Base-by-base conservation (phyloP, 352 stramenopile genomes). In the Thalassiosira livingstoniorum region DNA sequence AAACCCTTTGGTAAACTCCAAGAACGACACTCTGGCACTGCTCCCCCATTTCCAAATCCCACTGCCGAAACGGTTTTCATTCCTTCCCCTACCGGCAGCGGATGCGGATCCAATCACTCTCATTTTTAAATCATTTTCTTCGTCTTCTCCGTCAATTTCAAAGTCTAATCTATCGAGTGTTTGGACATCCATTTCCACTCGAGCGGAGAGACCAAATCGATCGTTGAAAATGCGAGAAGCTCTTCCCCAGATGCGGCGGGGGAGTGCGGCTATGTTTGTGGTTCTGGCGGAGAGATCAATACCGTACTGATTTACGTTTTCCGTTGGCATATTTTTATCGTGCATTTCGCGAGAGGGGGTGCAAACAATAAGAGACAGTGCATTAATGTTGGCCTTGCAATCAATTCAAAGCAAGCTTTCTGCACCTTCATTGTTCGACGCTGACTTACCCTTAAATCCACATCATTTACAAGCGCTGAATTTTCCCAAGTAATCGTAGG, bases 1-100 rank as follows among this genome's bases (percentile, higher is more conserved):
- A 57, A 93, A 81, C 11, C 87, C 87, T 76, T 95, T 95, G 67
- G 87, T 93, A 29, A 88, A 88, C 77, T 92, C 83, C n/a, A 93
- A 61, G 35, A 54, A 78, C 18, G 82, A 58, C 27, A 73, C 27
- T 27, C 64, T 73, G 13, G 90, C 78, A 71, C 21, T 75, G 63
- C 72, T 80, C 54, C 76, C 79, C 62, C 58, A 29, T 18, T 27
- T 27, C 15, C 62, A 0, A 42, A n/a, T n/a, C 23, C 42, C 39
- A 34, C 31, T 39, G 4, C 62, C 62, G 13, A 37, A 58, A 23
- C 7, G 39, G 7, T 47, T 47, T 15, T 42, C 60, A 45, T 21
- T 53, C 2, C 11, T 15, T 13, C 37, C 35, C 7, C 23, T 27
- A n/a, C 11, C 11, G 23, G 10, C 25, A 27, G 51, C 45, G 34